phyloP scores from a whole-genome alignment of 495 filamentous ascomycete genomes.

The Parmelia sp. region DNA sequence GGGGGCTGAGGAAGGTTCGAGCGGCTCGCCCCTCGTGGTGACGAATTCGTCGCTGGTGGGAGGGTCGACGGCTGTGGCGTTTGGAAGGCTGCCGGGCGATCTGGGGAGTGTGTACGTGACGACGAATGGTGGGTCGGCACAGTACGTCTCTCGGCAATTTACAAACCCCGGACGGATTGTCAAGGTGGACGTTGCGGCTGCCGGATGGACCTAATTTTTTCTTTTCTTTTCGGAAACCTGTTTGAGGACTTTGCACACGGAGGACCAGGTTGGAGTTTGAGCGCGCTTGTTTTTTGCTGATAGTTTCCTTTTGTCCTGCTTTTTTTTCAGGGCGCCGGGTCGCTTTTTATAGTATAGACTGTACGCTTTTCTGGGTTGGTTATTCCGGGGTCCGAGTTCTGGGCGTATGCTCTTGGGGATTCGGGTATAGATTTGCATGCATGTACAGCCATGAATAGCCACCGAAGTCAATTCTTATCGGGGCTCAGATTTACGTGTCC shows the following conservation, averaged over 20 bases:
- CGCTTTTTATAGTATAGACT: too few species aligned
- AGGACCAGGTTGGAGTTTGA: too few species aligned
- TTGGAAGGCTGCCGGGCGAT: slow-evolving; percentile 22
- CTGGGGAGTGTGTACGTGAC: slow-evolving; percentile 15
- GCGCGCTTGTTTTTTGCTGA: too few species aligned
- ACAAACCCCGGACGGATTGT: background rate
- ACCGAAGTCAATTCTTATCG: background rate
- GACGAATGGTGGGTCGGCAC: background rate
- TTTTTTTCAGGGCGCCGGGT: too few species aligned
- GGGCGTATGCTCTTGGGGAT: too few species aligned
- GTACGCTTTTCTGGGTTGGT: too few species aligned
- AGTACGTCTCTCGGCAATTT: background rate
- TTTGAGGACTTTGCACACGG: too few species aligned
- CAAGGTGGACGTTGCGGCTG: background rate
- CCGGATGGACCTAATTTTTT: background rate
- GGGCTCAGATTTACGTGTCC: background rate
- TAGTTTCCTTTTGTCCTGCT: background rate
- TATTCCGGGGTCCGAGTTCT: too few species aligned
- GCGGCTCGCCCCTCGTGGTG: slow-evolving; percentile 7
- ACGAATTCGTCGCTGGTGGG: slow-evolving; percentile 13
- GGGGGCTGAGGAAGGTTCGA: background rate
- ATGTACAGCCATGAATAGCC: background rate
- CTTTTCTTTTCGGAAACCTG: background rate
- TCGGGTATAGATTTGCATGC: background rate
- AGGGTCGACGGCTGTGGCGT: slow-evolving; percentile 26